Conservation (phyloP, 2,329 filamentous ascomycete species). For the Colletotrichum magnum region DNA sequence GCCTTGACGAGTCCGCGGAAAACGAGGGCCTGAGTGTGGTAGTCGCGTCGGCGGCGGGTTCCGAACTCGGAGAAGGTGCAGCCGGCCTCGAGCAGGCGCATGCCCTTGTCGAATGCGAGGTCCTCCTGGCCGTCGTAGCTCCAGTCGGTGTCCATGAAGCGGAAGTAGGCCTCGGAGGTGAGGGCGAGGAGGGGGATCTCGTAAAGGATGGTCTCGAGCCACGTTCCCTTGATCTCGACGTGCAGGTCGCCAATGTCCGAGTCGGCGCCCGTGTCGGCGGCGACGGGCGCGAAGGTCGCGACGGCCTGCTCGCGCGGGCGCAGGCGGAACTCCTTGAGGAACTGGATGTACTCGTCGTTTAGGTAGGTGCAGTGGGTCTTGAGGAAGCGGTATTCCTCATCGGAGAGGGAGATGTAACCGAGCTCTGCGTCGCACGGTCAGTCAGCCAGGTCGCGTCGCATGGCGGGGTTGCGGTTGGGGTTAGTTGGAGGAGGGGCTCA, state of each 20-base stretch:
- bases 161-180: slow-evolving; percentile 97
- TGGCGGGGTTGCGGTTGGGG: slow-evolving; percentile 11
- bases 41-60: slow-evolving; percentile 88
- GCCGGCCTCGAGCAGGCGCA: slow-evolving; percentile 81
- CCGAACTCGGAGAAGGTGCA: slow-evolving; percentile 97
- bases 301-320: slow-evolving; percentile 85
- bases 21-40: slow-evolving; percentile 94
- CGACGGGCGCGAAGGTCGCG: slow-evolving; percentile 73
- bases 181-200: slow-evolving; percentile 95
- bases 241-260: slow-evolving; percentile 81
- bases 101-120: slow-evolving; percentile 85
- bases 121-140: slow-evolving; percentile 88
- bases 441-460: slow-evolving; percentile 25
- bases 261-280: slow-evolving; percentile 71
- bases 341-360: slow-evolving; percentile 81
- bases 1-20: slow-evolving; percentile 88
- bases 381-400: slow-evolving; percentile 86
- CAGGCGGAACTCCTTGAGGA: slow-evolving; percentile 85
- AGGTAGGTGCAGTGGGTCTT: slow-evolving; percentile 86
- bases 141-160: slow-evolving; percentile 96
- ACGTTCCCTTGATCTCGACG: slow-evolving; percentile 84
- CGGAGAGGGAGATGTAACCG: slow-evolving; percentile 82
- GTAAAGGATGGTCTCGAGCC: slow-evolving; percentile 97
- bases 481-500: slow-evolving; percentile 54
- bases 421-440: slow-evolving; percentile 70